These are phyloP conservation scores for Cyclocybe aegerita DNA, from an alignment of 768 basidiomycete genomes.

Conservation along the genomic window DNA sequence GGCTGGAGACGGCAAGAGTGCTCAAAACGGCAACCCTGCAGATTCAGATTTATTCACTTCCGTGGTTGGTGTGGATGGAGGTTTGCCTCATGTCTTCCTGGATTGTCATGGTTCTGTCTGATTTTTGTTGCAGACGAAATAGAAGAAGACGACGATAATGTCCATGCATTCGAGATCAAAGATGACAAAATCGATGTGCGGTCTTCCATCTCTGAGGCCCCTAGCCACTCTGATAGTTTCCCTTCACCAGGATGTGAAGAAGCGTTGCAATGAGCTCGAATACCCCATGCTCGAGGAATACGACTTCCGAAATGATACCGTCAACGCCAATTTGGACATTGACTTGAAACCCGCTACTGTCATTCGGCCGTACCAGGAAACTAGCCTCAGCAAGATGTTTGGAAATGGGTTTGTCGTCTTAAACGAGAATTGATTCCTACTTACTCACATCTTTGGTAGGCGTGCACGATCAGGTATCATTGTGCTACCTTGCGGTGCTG, in stretches of 20 bases:
- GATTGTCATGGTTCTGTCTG: background rate
- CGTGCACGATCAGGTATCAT: constrained; percentile 98
- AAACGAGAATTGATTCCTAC: background rate
- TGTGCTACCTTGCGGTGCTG: constrained; percentile 96
- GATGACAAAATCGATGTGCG: constrained; percentile 90
- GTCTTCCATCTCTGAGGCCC: constrained; percentile 3
- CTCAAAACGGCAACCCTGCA: constrained; percentile 27
- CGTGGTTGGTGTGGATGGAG: constrained; percentile 91
- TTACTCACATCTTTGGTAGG: constrained; percentile 36
- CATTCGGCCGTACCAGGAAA: constrained; percentile 98
- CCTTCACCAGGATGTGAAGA: constrained; percentile 79
- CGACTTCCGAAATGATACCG: constrained; percentile 95
- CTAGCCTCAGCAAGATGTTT: constrained; percentile 98
- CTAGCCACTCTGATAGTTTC: constrained; percentile 1
- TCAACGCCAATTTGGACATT: constrained; percentile 96
- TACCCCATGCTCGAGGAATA: constrained; percentile 99
- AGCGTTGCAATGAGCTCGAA: constrained; percentile 94
- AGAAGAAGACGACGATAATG: constrained; percentile 96
- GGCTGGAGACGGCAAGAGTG: constrained; percentile 24
- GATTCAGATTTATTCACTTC: constrained; percentile 90
- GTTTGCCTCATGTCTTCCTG: constrained; percentile 37
- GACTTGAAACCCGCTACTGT: constrained; percentile 98
- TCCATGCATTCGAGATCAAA: constrained; percentile 95
- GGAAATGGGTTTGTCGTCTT: constrained; percentile 79
- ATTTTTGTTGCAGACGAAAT: constrained; percentile 70